These are phyloP conservation scores for Sarcocystis neurona DNA, from an alignment of 169 alveolate genomes.

Conservation along the genomic window DNA sequence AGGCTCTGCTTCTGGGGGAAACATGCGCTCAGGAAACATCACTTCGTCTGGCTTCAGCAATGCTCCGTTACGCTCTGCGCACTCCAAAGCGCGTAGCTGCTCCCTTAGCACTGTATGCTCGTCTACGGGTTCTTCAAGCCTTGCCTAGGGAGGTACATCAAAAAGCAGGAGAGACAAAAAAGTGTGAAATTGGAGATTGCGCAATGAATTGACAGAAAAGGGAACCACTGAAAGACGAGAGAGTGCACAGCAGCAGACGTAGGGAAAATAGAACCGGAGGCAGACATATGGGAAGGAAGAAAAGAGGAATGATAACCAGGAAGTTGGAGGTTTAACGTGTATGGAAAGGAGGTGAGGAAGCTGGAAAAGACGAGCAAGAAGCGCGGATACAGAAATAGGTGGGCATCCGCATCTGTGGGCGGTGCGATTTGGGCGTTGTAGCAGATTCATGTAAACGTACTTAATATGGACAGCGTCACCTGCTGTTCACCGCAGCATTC, in stretches of 20 bases:
- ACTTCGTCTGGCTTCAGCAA: conserved; percentile 49
- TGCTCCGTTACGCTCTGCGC: conserved; percentile 54
- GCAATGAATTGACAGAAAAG: not conserved
- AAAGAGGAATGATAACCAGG: not conserved
- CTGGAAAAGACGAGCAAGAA: not conserved
- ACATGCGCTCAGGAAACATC: not conserved
- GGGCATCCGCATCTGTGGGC: no score
- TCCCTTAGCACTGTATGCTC: conserved; percentile 58
- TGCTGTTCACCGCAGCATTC: no score
- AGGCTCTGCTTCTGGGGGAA: no score
- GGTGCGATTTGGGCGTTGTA: no score
- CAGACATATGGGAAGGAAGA: not conserved
- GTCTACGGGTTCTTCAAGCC: conserved; percentile 49
- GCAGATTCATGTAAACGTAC: no score
- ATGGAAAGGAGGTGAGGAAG: not conserved
- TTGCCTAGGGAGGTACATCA: conserved; percentile 22
- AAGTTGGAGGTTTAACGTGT: not conserved
- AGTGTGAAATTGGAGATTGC: not conserved
- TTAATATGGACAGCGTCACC: no score
- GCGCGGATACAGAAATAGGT: no score
- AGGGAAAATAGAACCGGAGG: not conserved
- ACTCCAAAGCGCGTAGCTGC: conserved; percentile 60
- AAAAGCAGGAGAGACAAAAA: not conserved
- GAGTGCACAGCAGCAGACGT: not conserved
- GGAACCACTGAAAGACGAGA: not conserved